Percentiles rank a stretch among this genome's conserved stretches.
phyloP scores from a whole-genome alignment of 2,329 filamentous ascomycete genomes.

The Sporothrix pseudoabietina region DNA sequence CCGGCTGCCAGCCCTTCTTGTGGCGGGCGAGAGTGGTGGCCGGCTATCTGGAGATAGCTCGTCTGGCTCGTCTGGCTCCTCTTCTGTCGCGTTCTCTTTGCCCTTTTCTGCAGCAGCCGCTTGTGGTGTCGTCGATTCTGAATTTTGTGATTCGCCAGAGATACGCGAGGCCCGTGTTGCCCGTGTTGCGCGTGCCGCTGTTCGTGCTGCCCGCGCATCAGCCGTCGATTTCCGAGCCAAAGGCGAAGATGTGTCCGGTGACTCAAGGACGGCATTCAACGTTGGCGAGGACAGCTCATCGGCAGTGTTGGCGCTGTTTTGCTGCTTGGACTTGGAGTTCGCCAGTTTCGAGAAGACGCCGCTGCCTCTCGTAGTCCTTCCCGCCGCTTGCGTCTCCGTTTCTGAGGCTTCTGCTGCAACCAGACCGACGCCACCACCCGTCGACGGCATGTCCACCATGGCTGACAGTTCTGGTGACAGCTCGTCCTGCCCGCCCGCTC shows the following conservation, averaged over 20 bases:
- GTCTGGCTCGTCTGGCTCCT: constrained; percentile 33
- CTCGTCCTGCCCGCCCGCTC: constrained; percentile 37
- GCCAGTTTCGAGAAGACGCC: constrained; percentile 23
- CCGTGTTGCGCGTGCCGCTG: background rate
- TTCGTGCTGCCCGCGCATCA: background rate
- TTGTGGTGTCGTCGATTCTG: constrained; percentile 15
- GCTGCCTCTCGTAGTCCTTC: background rate
- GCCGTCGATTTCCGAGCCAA: constrained; percentile 32
- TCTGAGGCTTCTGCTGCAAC: background rate
- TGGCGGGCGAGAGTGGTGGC: background rate
- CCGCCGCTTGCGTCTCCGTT: background rate
- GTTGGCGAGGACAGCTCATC: constrained; percentile 41
- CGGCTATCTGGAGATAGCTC: constrained; percentile 33
- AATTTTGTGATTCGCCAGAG: background rate
- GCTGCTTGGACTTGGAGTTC: constrained; percentile 21
- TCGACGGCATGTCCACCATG: background rate
- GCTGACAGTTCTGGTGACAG: constrained; percentile 41
- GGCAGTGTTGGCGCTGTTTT: constrained; percentile 33
- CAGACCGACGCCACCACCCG: background rate
- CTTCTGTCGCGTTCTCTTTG: constrained; percentile 11
- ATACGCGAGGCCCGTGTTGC: background rate
- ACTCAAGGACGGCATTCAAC: constrained; percentile 8
- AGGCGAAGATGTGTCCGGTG: constrained; percentile 30
- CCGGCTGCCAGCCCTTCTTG: background rate
- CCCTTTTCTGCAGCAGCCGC: background rate